A percentile compares a stretch with the other conserved stretches of the same genome.
phyloP scores from a whole-genome alignment of 441 rosid species.

The Viola pubescens region DNA sequence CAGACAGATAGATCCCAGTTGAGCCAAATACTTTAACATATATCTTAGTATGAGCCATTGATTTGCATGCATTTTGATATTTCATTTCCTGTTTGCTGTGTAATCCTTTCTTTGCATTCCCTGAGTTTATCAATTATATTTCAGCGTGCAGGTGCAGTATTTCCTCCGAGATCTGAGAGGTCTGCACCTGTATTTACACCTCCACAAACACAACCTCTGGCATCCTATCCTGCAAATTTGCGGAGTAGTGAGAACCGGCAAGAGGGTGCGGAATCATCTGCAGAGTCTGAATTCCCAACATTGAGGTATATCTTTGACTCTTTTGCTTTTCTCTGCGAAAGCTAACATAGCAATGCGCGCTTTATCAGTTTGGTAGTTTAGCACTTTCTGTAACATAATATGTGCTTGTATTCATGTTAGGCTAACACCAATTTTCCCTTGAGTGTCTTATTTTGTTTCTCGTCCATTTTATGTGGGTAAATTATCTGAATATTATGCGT shows the following conservation, averaged over 20 bases:
- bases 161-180: slow-evolving; percentile 86
- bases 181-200: slow-evolving; percentile 92
- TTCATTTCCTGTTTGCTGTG: neutral
- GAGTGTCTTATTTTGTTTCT: no score
- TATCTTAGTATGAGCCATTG: slow-evolving; percentile 9
- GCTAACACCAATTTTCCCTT: no score
- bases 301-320: slow-evolving; percentile 45
- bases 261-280: slow-evolving; percentile 62
- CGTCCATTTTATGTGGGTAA: no score
- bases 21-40: slow-evolving; percentile 6
- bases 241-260: slow-evolving; percentile 45
- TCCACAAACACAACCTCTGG: slow-evolving; percentile 84
- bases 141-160: slow-evolving; percentile 97
- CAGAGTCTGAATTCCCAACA: slow-evolving; percentile 76
- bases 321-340: slow-evolving; percentile 4
- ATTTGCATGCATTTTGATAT: neutral
- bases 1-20: slow-evolving; percentile 2
- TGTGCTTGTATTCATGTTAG: neutral
- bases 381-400: neutral
- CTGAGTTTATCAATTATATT: slow-evolving; percentile 9
- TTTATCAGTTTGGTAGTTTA: no score
- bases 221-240: slow-evolving; percentile 72
- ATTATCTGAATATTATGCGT: no score
- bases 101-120: no score
- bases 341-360: neutral